Conservation (phyloP, 139 green algal genomes). For the Edaphochlamys debaryana region DNA sequence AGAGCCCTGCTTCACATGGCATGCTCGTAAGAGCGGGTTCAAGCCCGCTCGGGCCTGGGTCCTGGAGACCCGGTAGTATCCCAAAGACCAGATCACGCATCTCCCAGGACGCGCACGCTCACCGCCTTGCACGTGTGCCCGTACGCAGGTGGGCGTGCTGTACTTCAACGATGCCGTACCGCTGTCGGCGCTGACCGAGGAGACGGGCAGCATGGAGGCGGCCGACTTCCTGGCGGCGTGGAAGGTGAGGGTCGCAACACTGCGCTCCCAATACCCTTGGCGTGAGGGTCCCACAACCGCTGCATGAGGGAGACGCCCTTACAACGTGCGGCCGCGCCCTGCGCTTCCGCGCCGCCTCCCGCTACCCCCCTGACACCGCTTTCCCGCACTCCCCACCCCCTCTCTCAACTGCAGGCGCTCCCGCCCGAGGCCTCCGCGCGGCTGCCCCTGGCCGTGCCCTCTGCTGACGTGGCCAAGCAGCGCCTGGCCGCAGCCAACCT, state of each 20-base stretch:
- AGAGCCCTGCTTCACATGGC: too few species aligned
- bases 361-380: background rate
- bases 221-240: constrained; percentile 29
- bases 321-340: too few species aligned
- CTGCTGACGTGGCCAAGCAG: constrained; percentile 63
- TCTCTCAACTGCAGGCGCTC: background rate
- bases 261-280: too few species aligned
- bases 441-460: constrained; percentile 51
- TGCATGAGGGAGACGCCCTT: too few species aligned
- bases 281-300: too few species aligned
- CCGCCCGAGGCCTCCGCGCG: constrained; percentile 23
- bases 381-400: background rate
- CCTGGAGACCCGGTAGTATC: too few species aligned
- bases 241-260: constrained; percentile 12
- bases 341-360: too few species aligned
- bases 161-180: constrained; percentile 87
- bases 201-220: constrained; percentile 61
- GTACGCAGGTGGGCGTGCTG: constrained; percentile 86
- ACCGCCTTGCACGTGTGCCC: too few species aligned
- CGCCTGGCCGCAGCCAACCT: constrained; percentile 65
- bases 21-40: too few species aligned
- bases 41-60: too few species aligned
- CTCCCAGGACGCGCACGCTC: too few species aligned
- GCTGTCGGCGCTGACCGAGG: constrained; percentile 68
- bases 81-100: too few species aligned